Conservation (phyloP, 495 filamentous ascomycete species). For the Arthonia radiata region DNA sequence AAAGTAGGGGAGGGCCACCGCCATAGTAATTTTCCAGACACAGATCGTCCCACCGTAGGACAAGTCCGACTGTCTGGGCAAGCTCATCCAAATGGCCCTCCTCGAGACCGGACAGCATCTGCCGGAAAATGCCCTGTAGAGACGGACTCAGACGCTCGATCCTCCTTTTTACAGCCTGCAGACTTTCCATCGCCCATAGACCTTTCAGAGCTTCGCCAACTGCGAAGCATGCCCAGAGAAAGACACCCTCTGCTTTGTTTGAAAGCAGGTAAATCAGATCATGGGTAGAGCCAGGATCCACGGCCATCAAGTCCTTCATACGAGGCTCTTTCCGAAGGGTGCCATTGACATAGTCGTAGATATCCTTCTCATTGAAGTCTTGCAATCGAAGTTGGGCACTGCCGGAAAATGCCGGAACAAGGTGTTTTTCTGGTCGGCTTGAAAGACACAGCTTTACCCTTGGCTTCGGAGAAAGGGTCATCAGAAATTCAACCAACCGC, state of each 20-base stretch:
- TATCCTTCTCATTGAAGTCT: background rate
- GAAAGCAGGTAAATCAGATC: background rate
- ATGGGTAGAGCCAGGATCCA: background rate
- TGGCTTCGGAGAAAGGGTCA: background rate
- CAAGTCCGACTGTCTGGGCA: too few species aligned
- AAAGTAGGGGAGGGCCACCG: too few species aligned
- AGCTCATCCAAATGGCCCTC: too few species aligned
- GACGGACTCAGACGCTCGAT: too few species aligned
- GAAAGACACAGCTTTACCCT: background rate
- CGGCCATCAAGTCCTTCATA: background rate
- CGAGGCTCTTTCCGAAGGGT: background rate
- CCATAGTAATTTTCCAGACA: too few species aligned
- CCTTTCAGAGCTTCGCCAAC: slow-evolving; percentile 10
- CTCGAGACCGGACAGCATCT: too few species aligned
- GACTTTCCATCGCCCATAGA: too few species aligned
- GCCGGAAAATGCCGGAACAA: background rate
- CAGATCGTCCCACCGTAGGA: too few species aligned
- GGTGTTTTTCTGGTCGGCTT: background rate
- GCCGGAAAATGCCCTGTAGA: too few species aligned
- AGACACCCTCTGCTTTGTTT: slow-evolving; percentile 14
- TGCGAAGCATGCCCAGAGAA: slow-evolving; percentile 18
- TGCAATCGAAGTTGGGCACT: background rate
- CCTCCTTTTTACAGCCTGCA: too few species aligned
- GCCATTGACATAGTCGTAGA: background rate
- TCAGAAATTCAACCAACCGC: background rate